Evolutionary conservation across 768 basidiomycete species (phyloP).

Genomic region (Lanmaoa pseudosensibilis): DNA sequence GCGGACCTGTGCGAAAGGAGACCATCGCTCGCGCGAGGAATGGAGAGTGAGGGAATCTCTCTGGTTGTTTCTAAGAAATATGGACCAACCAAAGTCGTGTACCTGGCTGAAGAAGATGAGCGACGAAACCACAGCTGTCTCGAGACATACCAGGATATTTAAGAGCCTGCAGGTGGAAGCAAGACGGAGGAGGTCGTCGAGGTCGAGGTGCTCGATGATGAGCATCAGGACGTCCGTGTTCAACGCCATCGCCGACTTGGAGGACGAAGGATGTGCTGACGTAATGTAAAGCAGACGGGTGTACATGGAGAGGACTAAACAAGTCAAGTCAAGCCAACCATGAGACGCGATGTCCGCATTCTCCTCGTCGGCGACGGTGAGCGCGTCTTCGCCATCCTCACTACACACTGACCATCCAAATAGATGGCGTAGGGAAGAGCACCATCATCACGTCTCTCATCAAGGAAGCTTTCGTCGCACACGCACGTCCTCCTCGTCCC

Average conservation of each 20-base stretch:
- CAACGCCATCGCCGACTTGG: slow-evolving; percentile 25
- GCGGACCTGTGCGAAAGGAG: slow-evolving; percentile 41
- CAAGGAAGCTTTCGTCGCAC: slow-evolving; percentile 90
- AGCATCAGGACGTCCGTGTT: slow-evolving; percentile 59
- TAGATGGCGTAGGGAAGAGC: slow-evolving; percentile 98
- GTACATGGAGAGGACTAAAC: slow-evolving; percentile 1
- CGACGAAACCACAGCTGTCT: neutral
- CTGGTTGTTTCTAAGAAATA: slow-evolving; percentile 49
- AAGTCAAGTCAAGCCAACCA: slow-evolving; percentile 33
- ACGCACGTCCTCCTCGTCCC: slow-evolving; percentile 49
- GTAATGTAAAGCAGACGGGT: slow-evolving; percentile 7
- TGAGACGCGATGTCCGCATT: slow-evolving; percentile 93
- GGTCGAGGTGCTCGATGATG: slow-evolving; percentile 46
- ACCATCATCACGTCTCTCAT: slow-evolving; percentile 96
- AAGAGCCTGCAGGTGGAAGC: slow-evolving; percentile 32
- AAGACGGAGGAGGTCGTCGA: slow-evolving; percentile 41
- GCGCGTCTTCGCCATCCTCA: slow-evolving; percentile 26
- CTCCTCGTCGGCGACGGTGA: slow-evolving; percentile 91
- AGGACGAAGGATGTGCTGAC: slow-evolving; percentile 14
- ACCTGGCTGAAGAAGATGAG: slow-evolving; percentile 42
- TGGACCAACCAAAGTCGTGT: slow-evolving; percentile 59
- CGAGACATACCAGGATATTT: slow-evolving; percentile 39
- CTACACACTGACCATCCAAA: slow-evolving; percentile 1
- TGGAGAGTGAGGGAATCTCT: slow-evolving; percentile 55
- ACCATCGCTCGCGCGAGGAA: slow-evolving; percentile 45